Evolutionary conservation across 2,329 filamentous ascomycete genomes (phyloP), one percentile per base, ranked within the genome.

Genomic region (Ophiostoma novo-ulmi): DNA sequence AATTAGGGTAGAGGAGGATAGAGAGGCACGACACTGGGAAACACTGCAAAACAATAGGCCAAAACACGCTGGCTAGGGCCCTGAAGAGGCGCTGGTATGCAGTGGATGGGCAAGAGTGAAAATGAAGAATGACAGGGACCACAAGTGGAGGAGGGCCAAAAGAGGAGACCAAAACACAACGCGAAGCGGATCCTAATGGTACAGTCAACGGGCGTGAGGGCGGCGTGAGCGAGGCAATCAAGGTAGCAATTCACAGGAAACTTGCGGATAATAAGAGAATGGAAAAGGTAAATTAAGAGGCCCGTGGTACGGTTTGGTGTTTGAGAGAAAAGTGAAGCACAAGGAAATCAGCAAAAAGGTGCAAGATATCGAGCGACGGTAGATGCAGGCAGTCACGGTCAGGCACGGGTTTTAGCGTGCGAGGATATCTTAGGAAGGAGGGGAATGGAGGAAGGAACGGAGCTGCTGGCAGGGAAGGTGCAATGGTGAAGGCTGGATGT

Each of bases 41-140:
- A 69, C 39, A 8, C 14, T 22, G 58, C 55, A 61, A 22, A 61
- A 61, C 55, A 64, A 55, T 55, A 22, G 58, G 58, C 58, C 58
- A 63, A 72, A 70, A 70, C 69, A 72, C 67, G 71, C 52, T 58
- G 71, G 20, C 36, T 41, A 36, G 63, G 35, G 63, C 63, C 63
- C 63, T 65, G 36, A 4, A 67, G 41, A 36, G 65, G 68, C 71
- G 69, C 66, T 71, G 71, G 70, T 65, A 72, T 72, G 71, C 44
- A 44, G 44, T 48, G 44, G 44, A 48, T 48, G 44, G 44, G 44
- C 44, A 6, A 52, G 44, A 58, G 63, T 38, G 26, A 36, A 58
- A 67, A 67, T 65, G 69, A 70, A 71, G 70, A 71, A 71, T 71
- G 70, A 69, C 70, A 69, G 48, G 70, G 52, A 69, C 14, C 48